A percentile compares a stretch with the other conserved stretches of the same genome.
Evolutionary conservation across 2,329 filamentous ascomycete genomes (phyloP).

Genomic region (Exophiala bonariae): DNA sequence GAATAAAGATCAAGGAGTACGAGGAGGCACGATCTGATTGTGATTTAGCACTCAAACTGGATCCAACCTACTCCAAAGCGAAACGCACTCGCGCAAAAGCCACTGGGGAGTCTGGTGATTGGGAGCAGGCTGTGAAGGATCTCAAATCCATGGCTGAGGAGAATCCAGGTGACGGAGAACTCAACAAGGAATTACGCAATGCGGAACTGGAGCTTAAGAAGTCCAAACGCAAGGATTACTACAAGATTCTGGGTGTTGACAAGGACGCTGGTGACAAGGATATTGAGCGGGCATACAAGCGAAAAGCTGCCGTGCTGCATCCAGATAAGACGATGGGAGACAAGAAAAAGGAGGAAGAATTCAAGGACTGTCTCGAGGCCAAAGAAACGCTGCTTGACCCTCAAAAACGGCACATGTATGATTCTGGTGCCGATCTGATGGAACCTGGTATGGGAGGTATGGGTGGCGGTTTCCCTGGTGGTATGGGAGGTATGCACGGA

Average conservation of each 20-base stretch:
- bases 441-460: constrained; percentile 80
- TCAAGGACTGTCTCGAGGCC: constrained; percentile 97
- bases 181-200: constrained; percentile 80
- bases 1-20: constrained; percentile 77
- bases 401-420: constrained; percentile 88
- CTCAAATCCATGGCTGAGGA: constrained; percentile 83
- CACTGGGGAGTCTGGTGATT: constrained; percentile 77
- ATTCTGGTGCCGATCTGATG: constrained; percentile 87
- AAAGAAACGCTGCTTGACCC: constrained; percentile 94
- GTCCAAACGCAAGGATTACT: constrained; percentile 95
- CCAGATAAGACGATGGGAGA: constrained; percentile 97
- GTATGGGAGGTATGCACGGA: constrained; percentile 38
- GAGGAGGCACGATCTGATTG: constrained; percentile 81
- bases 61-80: constrained; percentile 84
- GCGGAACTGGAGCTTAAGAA: constrained; percentile 97
- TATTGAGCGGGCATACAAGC: constrained; percentile 97
- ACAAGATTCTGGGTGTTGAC: constrained; percentile 88
- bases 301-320: constrained; percentile 89
- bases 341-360: constrained; percentile 78
- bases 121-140: constrained; percentile 88
- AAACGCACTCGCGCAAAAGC: constrained; percentile 93
- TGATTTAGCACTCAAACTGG: constrained; percentile 77
- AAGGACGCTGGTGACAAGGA: constrained; percentile 82
- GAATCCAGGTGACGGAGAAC: constrained; percentile 76
- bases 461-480: constrained; percentile 41